Evolutionary conservation across 441 rosid genomes (phyloP).

Genomic region (Arabidopsis lyrata): DNA sequence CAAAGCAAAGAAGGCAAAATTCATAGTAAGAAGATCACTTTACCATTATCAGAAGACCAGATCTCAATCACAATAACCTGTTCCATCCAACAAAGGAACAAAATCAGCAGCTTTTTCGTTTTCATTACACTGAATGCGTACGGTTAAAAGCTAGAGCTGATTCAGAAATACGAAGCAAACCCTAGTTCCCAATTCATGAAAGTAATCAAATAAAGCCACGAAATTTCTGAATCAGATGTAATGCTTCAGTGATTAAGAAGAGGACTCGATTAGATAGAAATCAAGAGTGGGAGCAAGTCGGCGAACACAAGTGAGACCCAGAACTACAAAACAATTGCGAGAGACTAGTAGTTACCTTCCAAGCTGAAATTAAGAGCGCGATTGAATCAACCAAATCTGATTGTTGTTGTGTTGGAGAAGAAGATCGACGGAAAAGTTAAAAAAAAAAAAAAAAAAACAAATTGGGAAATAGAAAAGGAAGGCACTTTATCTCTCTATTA

Average conservation of each 20-base stretch:
- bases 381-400: constrained; percentile 29
- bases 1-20: neutral
- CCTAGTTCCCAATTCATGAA: constrained; percentile 20
- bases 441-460: neutral
- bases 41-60: constrained; percentile 42
- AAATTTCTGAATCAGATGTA: constrained; percentile 18
- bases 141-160: constrained; percentile 15
- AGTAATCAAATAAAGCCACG: neutral
- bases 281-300: neutral
- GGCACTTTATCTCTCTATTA: constrained; percentile 2
- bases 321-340: neutral
- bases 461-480: neutral
- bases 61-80: constrained; percentile 39
- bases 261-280: neutral
- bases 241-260: constrained; percentile 10
- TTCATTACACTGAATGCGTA: neutral
- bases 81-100: constrained; percentile 8
- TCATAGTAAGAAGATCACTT: constrained; percentile 19
- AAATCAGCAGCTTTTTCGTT: constrained; percentile 11
- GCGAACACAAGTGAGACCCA: neutral
- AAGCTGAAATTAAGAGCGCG: constrained; percentile 1
- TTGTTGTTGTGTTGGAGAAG: constrained; percentile 10
- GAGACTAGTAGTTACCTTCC: constrained; percentile 22
- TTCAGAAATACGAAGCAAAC: constrained; percentile 7
- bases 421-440: constrained; percentile 14